phyloP scores from a whole-genome alignment of 2,329 filamentous ascomycete species.

The Monilinia fructicola region DNA sequence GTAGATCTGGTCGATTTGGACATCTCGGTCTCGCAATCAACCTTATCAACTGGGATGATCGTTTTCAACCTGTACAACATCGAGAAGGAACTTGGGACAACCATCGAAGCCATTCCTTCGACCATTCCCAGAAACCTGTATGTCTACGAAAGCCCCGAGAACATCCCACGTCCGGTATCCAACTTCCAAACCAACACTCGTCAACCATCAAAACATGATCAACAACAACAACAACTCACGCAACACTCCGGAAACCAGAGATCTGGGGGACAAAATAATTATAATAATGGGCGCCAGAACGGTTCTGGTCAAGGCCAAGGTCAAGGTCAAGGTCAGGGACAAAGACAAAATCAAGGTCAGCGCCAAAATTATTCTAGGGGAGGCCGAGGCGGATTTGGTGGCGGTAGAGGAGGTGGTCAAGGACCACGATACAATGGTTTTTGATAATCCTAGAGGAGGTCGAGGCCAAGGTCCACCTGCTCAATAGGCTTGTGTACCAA shows the following conservation, averaged over 20 bases:
- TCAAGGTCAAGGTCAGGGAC: slow-evolving; percentile 37
- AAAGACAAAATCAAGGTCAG: slow-evolving; percentile 30
- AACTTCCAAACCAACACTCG: slow-evolving; percentile 44
- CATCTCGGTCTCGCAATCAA: slow-evolving; percentile 98
- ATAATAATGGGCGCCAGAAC: slow-evolving; percentile 37
- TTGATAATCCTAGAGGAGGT: slow-evolving; percentile 38
- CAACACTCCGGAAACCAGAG: slow-evolving; percentile 34
- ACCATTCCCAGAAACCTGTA: slow-evolving; percentile 97
- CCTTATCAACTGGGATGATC: slow-evolving; percentile 98
- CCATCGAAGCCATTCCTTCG: slow-evolving; percentile 93
- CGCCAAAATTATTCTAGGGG: slow-evolving; percentile 22
- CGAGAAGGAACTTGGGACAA: slow-evolving; percentile 92
- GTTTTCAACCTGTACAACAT: slow-evolving; percentile 99
- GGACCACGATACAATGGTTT: slow-evolving; percentile 37
- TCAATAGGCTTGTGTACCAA: slow-evolving; percentile 33
- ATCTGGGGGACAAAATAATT: slow-evolving; percentile 28
- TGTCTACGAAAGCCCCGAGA: slow-evolving; percentile 95
- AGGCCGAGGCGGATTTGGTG: slow-evolving; percentile 28
- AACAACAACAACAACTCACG: slow-evolving; percentile 32
- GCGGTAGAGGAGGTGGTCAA: slow-evolving; percentile 36
- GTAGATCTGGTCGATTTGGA: slow-evolving; percentile 93
- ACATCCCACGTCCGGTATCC: slow-evolving; percentile 79
- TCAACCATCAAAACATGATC: slow-evolving; percentile 35
- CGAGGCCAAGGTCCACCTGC: slow-evolving; percentile 37
- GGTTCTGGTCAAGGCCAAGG: slow-evolving; percentile 33